A percentile compares a stretch with the other conserved stretches of the same genome.
Evolutionary conservation across 2,329 filamentous ascomycete genomes (phyloP).

Genomic region (Penicillium psychrosexuale): DNA sequence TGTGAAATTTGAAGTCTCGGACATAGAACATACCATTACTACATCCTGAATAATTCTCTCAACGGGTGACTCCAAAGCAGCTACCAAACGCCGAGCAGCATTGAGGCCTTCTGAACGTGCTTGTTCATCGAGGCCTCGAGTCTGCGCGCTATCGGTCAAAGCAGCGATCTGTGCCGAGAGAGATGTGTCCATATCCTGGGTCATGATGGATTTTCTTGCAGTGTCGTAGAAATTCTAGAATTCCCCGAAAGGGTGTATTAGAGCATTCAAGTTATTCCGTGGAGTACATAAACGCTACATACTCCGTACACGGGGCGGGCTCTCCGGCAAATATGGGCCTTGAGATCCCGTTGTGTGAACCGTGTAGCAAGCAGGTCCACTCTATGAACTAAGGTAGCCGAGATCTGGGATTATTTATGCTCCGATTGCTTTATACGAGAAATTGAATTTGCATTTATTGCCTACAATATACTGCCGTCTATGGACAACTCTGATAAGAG

Average conservation of each 20-base stretch:
- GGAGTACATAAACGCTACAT: not conserved
- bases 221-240: not conserved
- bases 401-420: too few relatives aligned
- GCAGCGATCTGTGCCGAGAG: not conserved
- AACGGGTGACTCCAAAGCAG: conserved; percentile 8
- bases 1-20: not conserved
- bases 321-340: not conserved
- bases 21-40: conserved; percentile 9
- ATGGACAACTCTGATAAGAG: too few relatives aligned
- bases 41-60: conserved; percentile 15
- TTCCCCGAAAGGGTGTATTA: not conserved
- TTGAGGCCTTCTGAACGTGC: conserved; percentile 8
- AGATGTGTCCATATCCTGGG: not conserved
- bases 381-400: too few relatives aligned
- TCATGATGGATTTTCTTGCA: not conserved
- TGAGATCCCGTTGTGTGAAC: not conserved
- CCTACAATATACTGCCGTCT: too few relatives aligned
- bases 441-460: too few relatives aligned
- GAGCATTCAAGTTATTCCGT: not conserved
- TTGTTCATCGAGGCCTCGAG: not conserved
- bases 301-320: not conserved
- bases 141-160: not conserved
- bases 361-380: not conserved
- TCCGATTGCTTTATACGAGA: too few relatives aligned
- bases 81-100: conserved; percentile 9